Evolutionary conservation across 352 stramenopile genomes (phyloP).

Genomic region (Phytophthora megakarya): DNA sequence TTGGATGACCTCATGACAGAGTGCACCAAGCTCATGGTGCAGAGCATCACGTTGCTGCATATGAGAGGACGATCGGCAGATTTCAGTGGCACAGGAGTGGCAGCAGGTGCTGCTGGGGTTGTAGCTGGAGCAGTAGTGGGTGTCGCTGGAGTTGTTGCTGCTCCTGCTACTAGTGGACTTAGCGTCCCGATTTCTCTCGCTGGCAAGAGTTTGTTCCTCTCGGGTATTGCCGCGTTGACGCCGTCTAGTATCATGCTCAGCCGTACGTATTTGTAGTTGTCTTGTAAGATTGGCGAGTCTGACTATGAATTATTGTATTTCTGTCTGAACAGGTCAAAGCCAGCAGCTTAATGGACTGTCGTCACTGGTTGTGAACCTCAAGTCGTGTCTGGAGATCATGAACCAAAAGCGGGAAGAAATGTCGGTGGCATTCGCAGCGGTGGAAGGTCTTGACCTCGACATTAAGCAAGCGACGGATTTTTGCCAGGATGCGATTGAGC

Average conservation of each 20-base stretch:
- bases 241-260: conserved; percentile 88
- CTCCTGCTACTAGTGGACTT: conserved; percentile 77
- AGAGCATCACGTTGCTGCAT: conserved; percentile 87
- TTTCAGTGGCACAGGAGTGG: conserved; percentile 86
- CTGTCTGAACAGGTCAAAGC: conserved; percentile 62
- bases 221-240: conserved; percentile 74
- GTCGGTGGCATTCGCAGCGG: conserved; percentile 68
- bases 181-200: conserved; percentile 83
- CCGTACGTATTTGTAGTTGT: conserved; percentile 49
- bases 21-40: conserved; percentile 86
- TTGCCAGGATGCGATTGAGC: conserved; percentile 80
- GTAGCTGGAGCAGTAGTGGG: conserved; percentile 84
- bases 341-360: conserved; percentile 79
- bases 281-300: background rate
- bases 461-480: conserved; percentile 84
- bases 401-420: conserved; percentile 84
- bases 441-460: conserved; percentile 76
- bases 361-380: conserved; percentile 80
- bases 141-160: conserved; percentile 73
- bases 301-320: background rate
- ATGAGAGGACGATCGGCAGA: conserved; percentile 77
- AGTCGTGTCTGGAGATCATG: conserved; percentile 86
- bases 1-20: conserved; percentile 81
- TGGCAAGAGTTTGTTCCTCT: conserved; percentile 86
- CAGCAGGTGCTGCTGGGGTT: conserved; percentile 74